These are phyloP conservation scores for Forsythia viridissima DNA, from an alignment of 257 asterid genomes.

Conservation along the genomic window DNA sequence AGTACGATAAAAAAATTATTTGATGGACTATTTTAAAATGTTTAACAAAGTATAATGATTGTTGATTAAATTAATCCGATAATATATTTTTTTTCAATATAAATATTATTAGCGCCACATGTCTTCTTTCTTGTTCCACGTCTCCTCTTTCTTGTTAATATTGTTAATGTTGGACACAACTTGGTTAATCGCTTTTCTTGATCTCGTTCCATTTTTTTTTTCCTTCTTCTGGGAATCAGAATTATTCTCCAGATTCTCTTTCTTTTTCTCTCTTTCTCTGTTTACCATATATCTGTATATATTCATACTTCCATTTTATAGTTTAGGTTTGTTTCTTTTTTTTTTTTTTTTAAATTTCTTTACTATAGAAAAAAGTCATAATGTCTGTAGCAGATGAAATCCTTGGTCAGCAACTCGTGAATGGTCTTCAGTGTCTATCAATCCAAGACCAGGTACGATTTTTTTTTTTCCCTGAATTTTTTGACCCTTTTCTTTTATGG, in stretches of 20 bases:
- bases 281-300: constrained; percentile 7
- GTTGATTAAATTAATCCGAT: no score
- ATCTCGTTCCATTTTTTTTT: no score
- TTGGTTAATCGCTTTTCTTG: no score
- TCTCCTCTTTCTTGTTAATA: neutral
- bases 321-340: constrained; percentile 5
- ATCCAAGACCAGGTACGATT: constrained; percentile 45
- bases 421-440: constrained; percentile 37
- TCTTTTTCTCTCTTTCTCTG: neutral
- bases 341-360: constrained; percentile 5
- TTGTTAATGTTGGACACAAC: no score
- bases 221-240: constrained; percentile 29
- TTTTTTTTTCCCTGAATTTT: neutral
- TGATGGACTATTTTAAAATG: no score
- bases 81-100: no score
- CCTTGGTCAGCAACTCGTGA: constrained; percentile 36
- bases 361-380: constrained; percentile 2
- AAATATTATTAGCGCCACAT: no score
- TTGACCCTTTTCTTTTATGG: neutral
- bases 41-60: no score
- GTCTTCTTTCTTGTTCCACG: no score
- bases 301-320: constrained; percentile 16
- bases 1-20: no score
- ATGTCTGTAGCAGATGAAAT: constrained; percentile 50
- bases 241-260: constrained; percentile 36